Base-by-base conservation (phyloP, 352 stramenopile species). In the Globisporangium takayamanum region DNA sequence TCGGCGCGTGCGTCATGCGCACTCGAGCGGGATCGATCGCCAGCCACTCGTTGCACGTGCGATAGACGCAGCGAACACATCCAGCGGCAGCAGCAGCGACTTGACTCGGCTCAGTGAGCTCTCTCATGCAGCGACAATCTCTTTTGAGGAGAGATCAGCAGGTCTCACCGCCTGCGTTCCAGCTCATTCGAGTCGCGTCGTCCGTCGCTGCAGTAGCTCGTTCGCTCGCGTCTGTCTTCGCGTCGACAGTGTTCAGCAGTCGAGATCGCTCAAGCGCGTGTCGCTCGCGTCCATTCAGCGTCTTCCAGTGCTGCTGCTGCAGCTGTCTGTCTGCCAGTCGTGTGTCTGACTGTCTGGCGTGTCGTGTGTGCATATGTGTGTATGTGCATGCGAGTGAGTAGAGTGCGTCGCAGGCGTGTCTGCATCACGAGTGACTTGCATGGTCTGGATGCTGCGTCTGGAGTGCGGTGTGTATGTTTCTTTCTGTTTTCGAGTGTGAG, bases 401-500 rank as follows among this genome's bases (percentile, higher is more conserved):
- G 48, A 50, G 33, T 62, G 37, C 8, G 57, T 49, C 46, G 55
- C 45, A n/a, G 39, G 56, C 28, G 48, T 62, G 56, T 55, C 56
- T 62, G 56, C 10, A 6, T 14, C 22, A 2, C 48, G 10, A 33
- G 36, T 18, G 12, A 15, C 48, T 62, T 33, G 30, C 42, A 41
- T 62, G 56, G 44, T 25, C 45, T 57, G 57, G 57, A 50, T 58
- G 42, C n/a, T 33, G 46, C 26, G 20, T 36, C 7, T 48, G 26
- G 39, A 37, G 26, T 63, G 50, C 22, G 37, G 37, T 36, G 25
- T 49, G 33, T 59, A 44, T 46, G 50, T 53, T 57, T 58, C 44
- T 63, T 58, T 54, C 30, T 53, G 33, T 54, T 59, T 59, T 58
- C 50, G 36, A 58, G 58, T 63, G 58, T 52, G 50, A 54, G 58